Evolutionary conservation across 2,329 filamentous ascomycete genomes (phyloP).

Genomic region (Sarocladium strictum): DNA sequence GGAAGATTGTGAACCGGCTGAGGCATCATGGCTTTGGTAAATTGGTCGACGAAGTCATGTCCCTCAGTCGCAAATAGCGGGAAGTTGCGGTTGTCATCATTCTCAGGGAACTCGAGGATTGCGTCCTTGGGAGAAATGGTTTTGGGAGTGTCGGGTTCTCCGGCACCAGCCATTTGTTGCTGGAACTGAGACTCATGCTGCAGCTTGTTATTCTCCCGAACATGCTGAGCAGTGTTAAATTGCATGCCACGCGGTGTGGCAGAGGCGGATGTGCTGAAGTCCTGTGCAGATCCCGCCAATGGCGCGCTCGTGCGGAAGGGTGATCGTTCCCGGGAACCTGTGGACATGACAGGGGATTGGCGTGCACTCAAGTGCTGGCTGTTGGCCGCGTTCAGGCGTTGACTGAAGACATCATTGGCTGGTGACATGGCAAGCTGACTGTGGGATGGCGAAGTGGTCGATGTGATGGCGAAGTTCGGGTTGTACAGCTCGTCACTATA

Average conservation of each 20-base stretch:
- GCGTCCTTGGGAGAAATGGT: conserved; percentile 96
- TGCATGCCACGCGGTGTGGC: neutral
- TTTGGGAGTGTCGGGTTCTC: conserved; percentile 52
- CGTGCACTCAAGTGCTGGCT: conserved; percentile 61
- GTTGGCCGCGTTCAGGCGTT: conserved; percentile 74
- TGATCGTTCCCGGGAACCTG: conserved; percentile 54
- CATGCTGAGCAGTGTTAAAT: conserved; percentile 50
- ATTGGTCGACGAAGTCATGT: conserved; percentile 36
- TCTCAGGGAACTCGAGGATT: conserved; percentile 70
- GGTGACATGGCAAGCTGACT: conserved; percentile 39
- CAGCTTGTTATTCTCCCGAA: conserved; percentile 56
- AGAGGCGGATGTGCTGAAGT: conserved; percentile 29
- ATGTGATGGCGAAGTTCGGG: conserved; percentile 56
- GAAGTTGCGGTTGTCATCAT: conserved; percentile 62
- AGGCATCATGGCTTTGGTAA: conserved; percentile 27
- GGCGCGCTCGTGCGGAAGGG: conserved; percentile 73
- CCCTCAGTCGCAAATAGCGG: conserved; percentile 66
- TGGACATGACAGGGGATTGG: conserved; percentile 43
- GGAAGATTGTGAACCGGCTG: conserved; percentile 17
- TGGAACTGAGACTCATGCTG: conserved; percentile 49
- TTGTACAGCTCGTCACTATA: conserved; percentile 83
- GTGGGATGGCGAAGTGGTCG: conserved; percentile 42
- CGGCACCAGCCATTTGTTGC: conserved; percentile 32
- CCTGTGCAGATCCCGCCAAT: conserved; percentile 41
- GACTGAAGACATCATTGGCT: conserved; percentile 58